A percentile compares a stretch with the other conserved stretches of the same genome.
Conservation (phyloP, 371 early-diverging fungal genomes). For the Apophysomyces variabilis region DNA sequence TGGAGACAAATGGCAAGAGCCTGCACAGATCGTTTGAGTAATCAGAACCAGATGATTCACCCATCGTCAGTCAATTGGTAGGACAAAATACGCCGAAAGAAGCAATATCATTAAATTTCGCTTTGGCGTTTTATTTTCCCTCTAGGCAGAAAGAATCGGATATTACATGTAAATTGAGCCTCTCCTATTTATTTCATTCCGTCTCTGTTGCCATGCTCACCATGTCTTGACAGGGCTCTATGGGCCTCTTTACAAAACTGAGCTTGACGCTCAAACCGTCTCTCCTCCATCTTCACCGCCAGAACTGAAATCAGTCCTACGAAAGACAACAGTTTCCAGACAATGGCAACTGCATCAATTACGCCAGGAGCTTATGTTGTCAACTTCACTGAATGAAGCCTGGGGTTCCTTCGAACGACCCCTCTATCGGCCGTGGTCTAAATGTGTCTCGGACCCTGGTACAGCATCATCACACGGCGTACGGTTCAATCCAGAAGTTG, state of each 20-base stretch:
- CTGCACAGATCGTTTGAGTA: conserved; percentile 20
- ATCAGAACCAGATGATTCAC: conserved; percentile 20
- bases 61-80: conserved; percentile 35
- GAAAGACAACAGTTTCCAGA: neutral
- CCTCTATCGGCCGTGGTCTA: conserved; percentile 7
- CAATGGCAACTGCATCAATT: neutral
- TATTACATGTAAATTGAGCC: conserved; percentile 27
- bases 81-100: neutral
- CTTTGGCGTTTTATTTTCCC: neutral
- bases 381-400: neutral
- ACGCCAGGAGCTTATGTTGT: neutral
- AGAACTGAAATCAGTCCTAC: neutral
- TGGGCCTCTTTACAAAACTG: conserved; percentile 23
- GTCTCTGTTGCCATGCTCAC: neutral
- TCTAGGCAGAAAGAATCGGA: conserved; percentile 46
- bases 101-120: neutral
- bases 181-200: neutral
- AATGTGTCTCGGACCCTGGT: conserved; percentile 10
- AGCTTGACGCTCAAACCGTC: neutral
- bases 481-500: conserved; percentile 29
- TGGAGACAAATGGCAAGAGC: conserved; percentile 46
- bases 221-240: conserved; percentile 26
- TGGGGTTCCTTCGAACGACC: conserved; percentile 4
- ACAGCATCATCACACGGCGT: conserved; percentile 13
- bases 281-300: neutral